Conservation (phyloP, 345 rosid genomes). For the Pelargonium nanum region DNA sequence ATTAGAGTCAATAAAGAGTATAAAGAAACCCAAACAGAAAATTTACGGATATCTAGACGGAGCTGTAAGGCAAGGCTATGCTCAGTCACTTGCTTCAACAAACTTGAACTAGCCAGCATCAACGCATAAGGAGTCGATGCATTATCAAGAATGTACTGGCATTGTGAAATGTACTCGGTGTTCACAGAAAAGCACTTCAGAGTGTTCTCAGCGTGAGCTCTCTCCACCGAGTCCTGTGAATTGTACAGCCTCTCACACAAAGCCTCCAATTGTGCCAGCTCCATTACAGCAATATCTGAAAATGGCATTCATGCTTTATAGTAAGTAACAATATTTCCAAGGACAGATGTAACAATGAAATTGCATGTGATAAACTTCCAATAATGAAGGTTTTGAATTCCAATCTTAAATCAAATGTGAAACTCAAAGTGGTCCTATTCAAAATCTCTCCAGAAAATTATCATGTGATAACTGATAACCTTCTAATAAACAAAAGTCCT, state of each 20-base stretch:
- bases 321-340: not conserved
- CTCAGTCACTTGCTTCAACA: constrained; percentile 92
- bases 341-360: constrained; percentile 2
- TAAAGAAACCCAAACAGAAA: constrained; percentile 6
- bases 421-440: not conserved
- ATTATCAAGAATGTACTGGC: constrained; percentile 95
- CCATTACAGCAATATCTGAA: constrained; percentile 47
- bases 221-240: constrained; percentile 84
- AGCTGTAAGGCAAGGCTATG: constrained; percentile 75
- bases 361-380: not conserved
- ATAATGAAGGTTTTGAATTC: too few relatives aligned
- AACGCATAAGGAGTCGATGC: constrained; percentile 89
- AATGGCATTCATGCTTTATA: not conserved
- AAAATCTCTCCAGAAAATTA: not conserved
- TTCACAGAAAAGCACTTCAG: constrained; percentile 83
- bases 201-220: constrained; percentile 89
- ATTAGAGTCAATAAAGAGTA: not conserved
- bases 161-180: constrained; percentile 83
- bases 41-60: constrained; percentile 85
- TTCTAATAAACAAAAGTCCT: not conserved
- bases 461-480: too few relatives aligned
- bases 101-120: constrained; percentile 98
- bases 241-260: constrained; percentile 90
- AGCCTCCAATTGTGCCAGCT: constrained; percentile 95
- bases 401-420: too few relatives aligned